A percentile compares a stretch with the other conserved stretches of the same genome.
phyloP scores from a whole-genome alignment of 805 yeast genomes.

The Hemisphaericaspora nanyangensis region DNA sequence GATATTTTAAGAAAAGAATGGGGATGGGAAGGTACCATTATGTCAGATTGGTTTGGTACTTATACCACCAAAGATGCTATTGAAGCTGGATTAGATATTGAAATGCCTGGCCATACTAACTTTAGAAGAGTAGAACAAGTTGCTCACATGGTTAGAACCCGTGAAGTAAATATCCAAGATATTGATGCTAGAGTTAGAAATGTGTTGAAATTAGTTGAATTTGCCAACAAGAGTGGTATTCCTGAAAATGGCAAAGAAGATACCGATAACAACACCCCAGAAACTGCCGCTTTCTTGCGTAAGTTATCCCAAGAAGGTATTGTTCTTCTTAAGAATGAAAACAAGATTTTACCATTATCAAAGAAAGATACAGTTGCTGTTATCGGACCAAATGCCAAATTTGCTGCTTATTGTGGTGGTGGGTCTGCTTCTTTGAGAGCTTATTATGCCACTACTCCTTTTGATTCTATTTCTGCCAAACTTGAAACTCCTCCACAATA shows the following conservation, averaged over 20 bases:
- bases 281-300: slow-evolving; percentile 18
- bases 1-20: slow-evolving; percentile 26
- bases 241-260: slow-evolving; percentile 20
- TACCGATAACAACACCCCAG: slow-evolving; percentile 19
- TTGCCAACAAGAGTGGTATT: slow-evolving; percentile 17
- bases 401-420: slow-evolving; percentile 29
- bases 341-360: slow-evolving; percentile 23
- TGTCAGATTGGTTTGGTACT: slow-evolving; percentile 33
- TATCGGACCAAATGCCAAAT: slow-evolving; percentile 31
- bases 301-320: slow-evolving; percentile 23
- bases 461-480: slow-evolving; percentile 15
- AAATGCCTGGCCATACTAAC: slow-evolving; percentile 32
- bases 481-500: slow-evolving; percentile 18
- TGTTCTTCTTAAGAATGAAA: slow-evolving; percentile 28
- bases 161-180: slow-evolving; percentile 21
- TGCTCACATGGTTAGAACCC: slow-evolving; percentile 20
- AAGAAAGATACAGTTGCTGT: slow-evolving; percentile 29
- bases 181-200: slow-evolving; percentile 26
- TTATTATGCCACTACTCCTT: slow-evolving; percentile 26
- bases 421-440: slow-evolving; percentile 28
- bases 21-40: slow-evolving; percentile 30
- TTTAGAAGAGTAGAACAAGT: slow-evolving; percentile 16
- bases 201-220: slow-evolving; percentile 23
- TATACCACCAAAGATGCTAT: slow-evolving; percentile 25
- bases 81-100: slow-evolving; percentile 28